Evolutionary conservation across 2,329 filamentous ascomycete genomes (phyloP), one percentile per base, ranked within the genome.

Genomic region (Aspergillus amoenus): DNA sequence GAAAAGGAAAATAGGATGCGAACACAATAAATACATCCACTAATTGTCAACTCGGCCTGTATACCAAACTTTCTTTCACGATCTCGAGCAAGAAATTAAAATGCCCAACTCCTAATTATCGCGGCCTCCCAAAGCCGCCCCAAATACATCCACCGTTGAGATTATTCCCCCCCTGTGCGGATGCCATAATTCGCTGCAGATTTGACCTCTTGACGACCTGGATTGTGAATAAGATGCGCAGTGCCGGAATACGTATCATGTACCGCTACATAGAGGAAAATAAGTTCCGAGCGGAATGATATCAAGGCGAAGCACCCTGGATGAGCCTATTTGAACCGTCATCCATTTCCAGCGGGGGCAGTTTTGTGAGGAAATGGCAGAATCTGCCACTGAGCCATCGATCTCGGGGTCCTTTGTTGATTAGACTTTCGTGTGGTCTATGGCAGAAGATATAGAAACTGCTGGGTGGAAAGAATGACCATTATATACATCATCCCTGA

Each of bases 391-490:
- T 43, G 53, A 18, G 37, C 40, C 17, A 15, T 49, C 44, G 45
- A 13, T n/a, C 39, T 34, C 45, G 13, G 27, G 46, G 40, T 18
- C 30, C 44, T 42, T 50, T 50, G 40, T 30, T 44, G 46, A 40
- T 30, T 50, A 50, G 39, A 18, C 40, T 50, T 41, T 15, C 27
- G 37, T 55, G 44, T 18, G 32, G 53, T 50, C 45, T 48, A n/a
- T 39, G 53, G 30, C 39, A 44, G 39, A 50, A 39, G 40, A 55
- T 11, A 50, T 49, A 50, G 46, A 55, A 45, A 46, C 45, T 32
- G 39, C 27, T 55, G 45, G 45, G 27, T 40, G 37, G 21, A 55
- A 55, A 55, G 39, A 55, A 55, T 55, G 24, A 44, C 45, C n/a
- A 32, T 44, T 50, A 43, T 40, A 44, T 49, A 48, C 53, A 50